phyloP scores from a whole-genome alignment of 1,139 yeast species.

The Blastobotrys ciferrii region DNA sequence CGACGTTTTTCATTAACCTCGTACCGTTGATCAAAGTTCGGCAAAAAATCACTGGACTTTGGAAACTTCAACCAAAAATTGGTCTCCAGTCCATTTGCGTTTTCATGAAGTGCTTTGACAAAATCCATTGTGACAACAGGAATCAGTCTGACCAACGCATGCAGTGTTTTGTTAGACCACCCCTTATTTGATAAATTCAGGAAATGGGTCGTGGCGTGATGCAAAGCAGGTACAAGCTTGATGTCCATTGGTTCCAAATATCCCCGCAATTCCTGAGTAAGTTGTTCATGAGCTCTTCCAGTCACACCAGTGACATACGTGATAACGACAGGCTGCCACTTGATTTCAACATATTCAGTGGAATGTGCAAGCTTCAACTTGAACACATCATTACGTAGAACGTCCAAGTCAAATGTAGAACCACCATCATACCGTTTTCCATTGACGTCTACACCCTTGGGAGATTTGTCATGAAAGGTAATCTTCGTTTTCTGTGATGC shows the following conservation, averaged over 20 bases:
- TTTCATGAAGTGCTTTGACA: constrained; percentile 19
- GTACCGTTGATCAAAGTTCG: constrained; percentile 22
- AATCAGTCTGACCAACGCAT: constrained; percentile 29
- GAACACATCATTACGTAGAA: not conserved
- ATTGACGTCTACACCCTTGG: constrained; percentile 8
- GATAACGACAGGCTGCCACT: constrained; percentile 11
- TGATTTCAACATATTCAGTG: not conserved
- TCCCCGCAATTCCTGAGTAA: constrained; percentile 2
- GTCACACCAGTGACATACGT: constrained; percentile 8
- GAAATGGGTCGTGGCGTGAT: constrained; percentile 25
- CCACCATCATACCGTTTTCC: not conserved
- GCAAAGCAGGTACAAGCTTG: constrained; percentile 26
- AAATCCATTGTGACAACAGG: constrained; percentile 30
- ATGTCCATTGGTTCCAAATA: constrained; percentile 28
- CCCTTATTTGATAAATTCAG: constrained; percentile 19
- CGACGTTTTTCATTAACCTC: constrained; percentile 23
- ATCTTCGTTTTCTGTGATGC: constrained; percentile 17
- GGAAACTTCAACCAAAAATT: constrained; percentile 26
- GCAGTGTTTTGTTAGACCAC: constrained; percentile 26
- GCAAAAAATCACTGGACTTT: constrained; percentile 23
- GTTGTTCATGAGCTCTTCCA: constrained; percentile 7
- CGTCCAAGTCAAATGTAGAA: not conserved
- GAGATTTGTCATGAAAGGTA: constrained; percentile 24
- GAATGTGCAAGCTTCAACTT: not conserved
- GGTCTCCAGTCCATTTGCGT: constrained; percentile 18